These are phyloP conservation scores for Trematosphaeria pertusa DNA, from an alignment of 2,329 filamentous ascomycete genomes.

Conservation along the genomic window DNA sequence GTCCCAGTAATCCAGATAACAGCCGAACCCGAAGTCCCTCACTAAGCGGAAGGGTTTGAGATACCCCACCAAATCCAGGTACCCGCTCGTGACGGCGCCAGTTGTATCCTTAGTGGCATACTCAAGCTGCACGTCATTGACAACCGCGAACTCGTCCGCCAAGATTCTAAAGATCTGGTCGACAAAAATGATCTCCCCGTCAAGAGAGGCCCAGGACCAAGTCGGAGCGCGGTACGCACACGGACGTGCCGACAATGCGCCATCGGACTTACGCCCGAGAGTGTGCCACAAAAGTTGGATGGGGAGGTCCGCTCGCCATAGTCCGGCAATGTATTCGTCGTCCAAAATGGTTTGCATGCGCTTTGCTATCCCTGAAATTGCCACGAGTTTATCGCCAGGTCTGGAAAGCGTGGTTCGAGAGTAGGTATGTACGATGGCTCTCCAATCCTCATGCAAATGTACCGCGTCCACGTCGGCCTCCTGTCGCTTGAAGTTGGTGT, in stretches of 20 bases:
- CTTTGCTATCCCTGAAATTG: slow-evolving; percentile 14
- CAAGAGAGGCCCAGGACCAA: slow-evolving; percentile 24
- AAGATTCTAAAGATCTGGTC: background rate
- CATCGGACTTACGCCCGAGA: background rate
- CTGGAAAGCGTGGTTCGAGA: background rate
- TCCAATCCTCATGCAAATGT: slow-evolving; percentile 8
- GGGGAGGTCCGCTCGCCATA: slow-evolving; percentile 14
- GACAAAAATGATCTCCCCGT: slow-evolving; percentile 1
- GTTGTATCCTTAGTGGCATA: background rate
- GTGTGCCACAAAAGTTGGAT: slow-evolving; percentile 10
- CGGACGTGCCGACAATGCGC: background rate
- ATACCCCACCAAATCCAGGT: background rate
- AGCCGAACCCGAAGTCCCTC: background rate
- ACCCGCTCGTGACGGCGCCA: background rate
- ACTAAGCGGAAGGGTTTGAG: background rate
- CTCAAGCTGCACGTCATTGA: background rate
- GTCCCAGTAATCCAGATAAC: background rate
- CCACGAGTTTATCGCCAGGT: slow-evolving; percentile 9
- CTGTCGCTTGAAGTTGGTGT: slow-evolving; percentile 3
- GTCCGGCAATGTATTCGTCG: slow-evolving; percentile 14
- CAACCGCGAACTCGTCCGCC: background rate
- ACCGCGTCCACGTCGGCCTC: slow-evolving; percentile 3
- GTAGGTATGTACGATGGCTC: slow-evolving; percentile 7
- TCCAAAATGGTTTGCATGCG: background rate
- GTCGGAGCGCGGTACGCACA: slow-evolving; percentile 13